Evolutionary conservation across 371 early-diverging fungal species (phyloP), one percentile per base, ranked within the genome.

Genomic region (Apophysomyces variabilis): DNA sequence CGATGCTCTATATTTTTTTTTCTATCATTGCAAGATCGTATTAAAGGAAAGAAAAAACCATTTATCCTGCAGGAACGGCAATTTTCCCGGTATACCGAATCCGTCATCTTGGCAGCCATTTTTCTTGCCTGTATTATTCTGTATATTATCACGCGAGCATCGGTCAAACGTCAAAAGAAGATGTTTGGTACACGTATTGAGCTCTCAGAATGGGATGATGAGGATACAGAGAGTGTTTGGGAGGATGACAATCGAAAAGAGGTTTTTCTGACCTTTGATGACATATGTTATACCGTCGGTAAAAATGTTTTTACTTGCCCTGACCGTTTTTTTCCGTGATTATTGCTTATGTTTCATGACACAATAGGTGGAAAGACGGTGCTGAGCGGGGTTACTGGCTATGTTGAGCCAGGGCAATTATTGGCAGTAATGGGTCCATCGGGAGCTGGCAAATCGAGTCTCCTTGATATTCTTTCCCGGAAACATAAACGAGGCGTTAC

Each of bases 381-480:
- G 1, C 66, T 92, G 12, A 64, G 71, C 0, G 75, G 72, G 2
- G 68, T 91, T 0, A 66, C 68, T 4, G 91, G 91, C 0, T 62
- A 76, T n/a, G 87, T 86, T 7, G 66, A 76, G 11, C 84, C 91
- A 0, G 93, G 92, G 1, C 76, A 88, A 41, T 62, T 90, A 14
- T 62, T 87, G 39, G 95, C 93, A 6, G 84, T 95, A 16, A 85
- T 95, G 86, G 95, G 76, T 1, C 72, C 76, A n/a, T 76, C 76
- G 8, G 76, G 76, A 38, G 76, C 76, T 26, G 76, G 75, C 8
- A 71, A 74, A 50, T 70, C 71, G 26, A 67, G 72, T 38, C 58
- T 79, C 6, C 86, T 76, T 82, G 98, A 98, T 69, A 94, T 98
- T 54, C 66, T 99, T 6, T 93, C 98, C 0, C 87, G 95, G 4